A percentile compares a stretch with the other conserved stretches of the same genome.
Conservation (phyloP, 768 basidiomycete genomes). For the Hysterangium stoloniferum region DNA sequence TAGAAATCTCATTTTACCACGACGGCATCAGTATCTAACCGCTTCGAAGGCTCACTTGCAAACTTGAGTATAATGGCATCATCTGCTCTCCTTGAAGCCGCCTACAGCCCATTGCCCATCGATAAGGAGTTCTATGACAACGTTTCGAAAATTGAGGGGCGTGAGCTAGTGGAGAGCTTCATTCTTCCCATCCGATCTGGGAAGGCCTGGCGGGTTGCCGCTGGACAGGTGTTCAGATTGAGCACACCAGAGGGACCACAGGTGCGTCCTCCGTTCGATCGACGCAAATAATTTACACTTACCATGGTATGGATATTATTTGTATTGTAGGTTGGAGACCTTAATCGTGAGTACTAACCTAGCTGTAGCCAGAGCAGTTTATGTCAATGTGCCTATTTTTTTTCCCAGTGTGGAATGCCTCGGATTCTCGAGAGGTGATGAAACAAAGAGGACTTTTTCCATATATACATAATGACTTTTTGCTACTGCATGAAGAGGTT, state of each 20-base stretch:
- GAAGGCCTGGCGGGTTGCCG: constrained; percentile 17
- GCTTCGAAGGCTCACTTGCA: too few species aligned
- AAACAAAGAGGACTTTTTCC: not conserved
- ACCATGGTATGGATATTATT: not conserved
- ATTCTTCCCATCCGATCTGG: constrained; percentile 18
- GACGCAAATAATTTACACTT: not conserved
- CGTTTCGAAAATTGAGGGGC: constrained; percentile 11
- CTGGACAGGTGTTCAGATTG: constrained; percentile 18
- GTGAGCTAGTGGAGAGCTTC: constrained; percentile 17
- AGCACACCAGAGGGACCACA: constrained; percentile 19
- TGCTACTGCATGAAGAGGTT: constrained; percentile 16
- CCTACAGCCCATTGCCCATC: constrained; percentile 17
- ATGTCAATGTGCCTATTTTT: not conserved
- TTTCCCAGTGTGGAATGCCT: not conserved
- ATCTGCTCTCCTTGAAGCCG: constrained; percentile 11
- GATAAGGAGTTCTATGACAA: constrained; percentile 17
- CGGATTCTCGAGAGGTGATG: not conserved
- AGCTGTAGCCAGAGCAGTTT: not conserved
- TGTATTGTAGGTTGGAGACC: constrained; percentile 14
- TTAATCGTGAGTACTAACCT: constrained; percentile 17
- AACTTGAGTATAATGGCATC: too few species aligned
- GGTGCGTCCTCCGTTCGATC: constrained; percentile 10
- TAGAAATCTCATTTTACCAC: too few species aligned
- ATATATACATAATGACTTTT: not conserved
- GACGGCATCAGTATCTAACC: too few species aligned